Evolutionary conservation across 306 rosid species (phyloP).

Genomic region (Cajanus cajan): DNA sequence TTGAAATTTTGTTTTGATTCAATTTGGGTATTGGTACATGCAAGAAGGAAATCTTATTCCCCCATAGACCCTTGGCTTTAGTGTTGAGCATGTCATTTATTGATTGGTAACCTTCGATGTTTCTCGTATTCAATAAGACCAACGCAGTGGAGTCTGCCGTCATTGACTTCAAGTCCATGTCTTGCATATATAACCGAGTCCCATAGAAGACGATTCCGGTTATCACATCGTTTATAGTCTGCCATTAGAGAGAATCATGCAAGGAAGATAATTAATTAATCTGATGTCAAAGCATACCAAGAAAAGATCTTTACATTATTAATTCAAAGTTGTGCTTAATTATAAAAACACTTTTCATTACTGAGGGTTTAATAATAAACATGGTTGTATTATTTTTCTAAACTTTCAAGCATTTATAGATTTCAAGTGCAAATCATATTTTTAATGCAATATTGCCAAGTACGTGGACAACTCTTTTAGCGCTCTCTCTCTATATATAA

Average conservation of each 20-base stretch:
- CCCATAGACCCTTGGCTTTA: conserved; percentile 52
- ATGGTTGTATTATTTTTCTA: neutral
- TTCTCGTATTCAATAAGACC: conserved; percentile 60
- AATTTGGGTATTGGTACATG: conserved; percentile 53
- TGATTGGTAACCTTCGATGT: conserved; percentile 46
- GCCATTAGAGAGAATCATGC: neutral
- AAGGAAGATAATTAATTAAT: neutral
- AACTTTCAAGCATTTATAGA: neutral
- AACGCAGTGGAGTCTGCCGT: conserved; percentile 46
- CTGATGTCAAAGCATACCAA: neutral
- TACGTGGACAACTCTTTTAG: neutral
- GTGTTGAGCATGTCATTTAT: conserved; percentile 47
- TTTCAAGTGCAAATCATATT: neutral
- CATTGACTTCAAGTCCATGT: conserved; percentile 35
- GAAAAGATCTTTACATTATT: neutral
- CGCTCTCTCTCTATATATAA: neutral
- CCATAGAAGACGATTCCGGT: conserved; percentile 51
- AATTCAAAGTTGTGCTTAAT: too few relatives aligned
- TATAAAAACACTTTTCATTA: neutral
- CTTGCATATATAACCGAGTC: conserved; percentile 55
- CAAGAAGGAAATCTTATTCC: conserved; percentile 51
- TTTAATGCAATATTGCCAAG: neutral
- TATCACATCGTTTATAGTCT: conserved; percentile 60
- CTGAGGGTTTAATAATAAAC: neutral
- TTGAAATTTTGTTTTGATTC: conserved; percentile 18